Percentiles rank a stretch among this genome's conserved stretches.
Evolutionary conservation across 2,329 filamentous ascomycete species (phyloP).

Genomic region (Diaporthe ampelina): DNA sequence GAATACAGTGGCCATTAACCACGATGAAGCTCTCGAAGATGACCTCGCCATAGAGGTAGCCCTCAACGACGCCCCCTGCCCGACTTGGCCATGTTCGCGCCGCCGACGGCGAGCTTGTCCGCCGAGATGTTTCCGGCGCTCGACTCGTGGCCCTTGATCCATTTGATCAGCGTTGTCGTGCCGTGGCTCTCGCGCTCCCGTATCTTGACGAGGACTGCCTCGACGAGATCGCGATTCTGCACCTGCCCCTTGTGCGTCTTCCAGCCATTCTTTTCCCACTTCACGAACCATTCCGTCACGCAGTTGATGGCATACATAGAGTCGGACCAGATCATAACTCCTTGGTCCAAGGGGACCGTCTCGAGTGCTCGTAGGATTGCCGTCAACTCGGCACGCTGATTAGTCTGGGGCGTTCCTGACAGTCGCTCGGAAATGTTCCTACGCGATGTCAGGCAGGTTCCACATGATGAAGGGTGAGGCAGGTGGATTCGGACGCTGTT

Average conservation of each 20-base stretch:
- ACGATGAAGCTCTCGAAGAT: background rate
- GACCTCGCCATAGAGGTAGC: background rate
- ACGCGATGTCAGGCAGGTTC: slow-evolving; percentile 41
- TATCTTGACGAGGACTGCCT: slow-evolving; percentile 78
- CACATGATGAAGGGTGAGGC: background rate
- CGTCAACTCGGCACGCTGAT: slow-evolving; percentile 95
- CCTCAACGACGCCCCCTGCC: slow-evolving; percentile 37
- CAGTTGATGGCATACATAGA: slow-evolving; percentile 93
- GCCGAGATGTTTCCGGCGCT: slow-evolving; percentile 84
- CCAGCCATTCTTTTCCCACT: slow-evolving; percentile 85
- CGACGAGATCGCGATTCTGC: slow-evolving; percentile 88
- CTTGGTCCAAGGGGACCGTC: slow-evolving; percentile 75
- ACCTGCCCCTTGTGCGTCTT: slow-evolving; percentile 80
- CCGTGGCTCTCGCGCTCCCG: slow-evolving; percentile 74
- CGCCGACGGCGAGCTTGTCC: slow-evolving; percentile 81
- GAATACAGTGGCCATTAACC: background rate
- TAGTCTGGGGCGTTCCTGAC: slow-evolving; percentile 83
- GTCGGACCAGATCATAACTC: slow-evolving; percentile 87
- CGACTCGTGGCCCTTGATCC: slow-evolving; percentile 89
- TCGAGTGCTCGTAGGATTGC: slow-evolving; percentile 89
- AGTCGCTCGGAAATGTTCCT: slow-evolving; percentile 83
- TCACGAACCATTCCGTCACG: slow-evolving; percentile 83
- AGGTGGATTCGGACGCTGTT: background rate
- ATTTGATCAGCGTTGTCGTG: slow-evolving; percentile 79
- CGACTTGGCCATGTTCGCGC: slow-evolving; percentile 57